Evolutionary conservation across 2,329 filamentous ascomycete genomes (phyloP), one percentile per base, ranked within the genome.

Genomic region (Paradendryphiella salina): DNA sequence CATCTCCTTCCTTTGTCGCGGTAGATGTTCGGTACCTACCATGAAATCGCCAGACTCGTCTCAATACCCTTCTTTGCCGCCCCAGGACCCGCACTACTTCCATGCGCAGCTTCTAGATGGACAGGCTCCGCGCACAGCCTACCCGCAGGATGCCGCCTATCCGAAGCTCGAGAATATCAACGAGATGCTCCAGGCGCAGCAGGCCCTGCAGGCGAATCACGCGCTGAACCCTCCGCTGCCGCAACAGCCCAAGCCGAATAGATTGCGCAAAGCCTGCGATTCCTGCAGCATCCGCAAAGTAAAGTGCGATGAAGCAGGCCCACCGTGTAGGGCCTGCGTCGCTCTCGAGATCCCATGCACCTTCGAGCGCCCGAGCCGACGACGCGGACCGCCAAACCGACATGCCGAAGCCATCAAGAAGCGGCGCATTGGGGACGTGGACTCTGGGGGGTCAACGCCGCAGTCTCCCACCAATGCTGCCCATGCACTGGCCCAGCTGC

Each of bases 351-450:
- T 87, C 40, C 83, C 83, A 20, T 88, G 85, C 67, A 87, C 85
- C 50, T 87, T 85, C 66, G 79, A 85, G 39, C 77, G 85, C 56
- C 84, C 84, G 20, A 85, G 81, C 65, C 78, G 82, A 50, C 78
- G 85, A 52, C 77, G 85, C 63, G 85, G 85, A 4, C 85, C 85
- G 29, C 84, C 85, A 26, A 88, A 87, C 62, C 76, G 81, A 57
- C 84, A 86, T 73, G 84, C 84, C 14, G 85, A 87, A 73, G 82
- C 82, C 15, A 80, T 87, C 63, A 87, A 87, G 75, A 83, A 80
- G 63, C 79, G 82, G 46, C 79, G 80, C 35, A 67, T 84, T 4
- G 80, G 77, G 52, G 76, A 76, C 8, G 53, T 53, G 10, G 76
- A 54, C 14, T 73, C 78, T 10, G 75, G 74, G 17, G 71, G 72